Evolutionary conservation across 1,284 basidiomycete species (phyloP), one percentile per base, ranked within the genome.

Genomic region (Afroboletus lepidellus): DNA sequence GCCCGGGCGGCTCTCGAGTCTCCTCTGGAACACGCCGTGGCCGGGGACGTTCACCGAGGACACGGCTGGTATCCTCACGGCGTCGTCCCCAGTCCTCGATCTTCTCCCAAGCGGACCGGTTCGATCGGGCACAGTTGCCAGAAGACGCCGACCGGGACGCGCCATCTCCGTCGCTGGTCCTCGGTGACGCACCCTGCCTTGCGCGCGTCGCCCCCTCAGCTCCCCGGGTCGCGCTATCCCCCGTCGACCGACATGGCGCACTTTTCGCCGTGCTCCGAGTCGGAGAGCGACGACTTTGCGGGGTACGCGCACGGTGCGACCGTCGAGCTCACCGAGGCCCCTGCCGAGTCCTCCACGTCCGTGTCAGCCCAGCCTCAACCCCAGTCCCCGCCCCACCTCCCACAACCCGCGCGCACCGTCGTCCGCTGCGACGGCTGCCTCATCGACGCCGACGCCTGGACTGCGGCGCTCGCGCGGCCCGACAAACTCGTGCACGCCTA

Each of bases 121-220:
- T 67, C 63, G 63, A 68, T 65, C 66, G 64, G 66, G 8, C 63
- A 68, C 54, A 68, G 59, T 57, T 51, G 63, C 3, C 61, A 66
- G 54, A 67, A 56, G 61, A 64, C 63, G 55, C 62, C 67, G 57
- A 59, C 46, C 41, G 27, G 52, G 50, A 60, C 63, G 54, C 64
- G 65, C 65, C 66, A 66, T 29, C 53, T 67, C 11, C 64, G 64
- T 48, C 66, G 64, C 49, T 66, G 64, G 64, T 66, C 64, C 43
- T 66, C 66, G 46, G 66, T 65, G 39, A 66, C 64, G 41, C 58
- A 69, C 50, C 54, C 61, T 59, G 60, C 65, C 41, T 51, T 63
- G 52, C 65, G 65, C 55, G 50, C 50, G 29, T 62, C 61, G 3
- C 54, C 64, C 24, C 56, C n/a, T n/a, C n/a, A n/a, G n/a, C n/a